phyloP scores from a whole-genome alignment of 1,139 yeast genomes.

The Debaryomyces sp. region DNA sequence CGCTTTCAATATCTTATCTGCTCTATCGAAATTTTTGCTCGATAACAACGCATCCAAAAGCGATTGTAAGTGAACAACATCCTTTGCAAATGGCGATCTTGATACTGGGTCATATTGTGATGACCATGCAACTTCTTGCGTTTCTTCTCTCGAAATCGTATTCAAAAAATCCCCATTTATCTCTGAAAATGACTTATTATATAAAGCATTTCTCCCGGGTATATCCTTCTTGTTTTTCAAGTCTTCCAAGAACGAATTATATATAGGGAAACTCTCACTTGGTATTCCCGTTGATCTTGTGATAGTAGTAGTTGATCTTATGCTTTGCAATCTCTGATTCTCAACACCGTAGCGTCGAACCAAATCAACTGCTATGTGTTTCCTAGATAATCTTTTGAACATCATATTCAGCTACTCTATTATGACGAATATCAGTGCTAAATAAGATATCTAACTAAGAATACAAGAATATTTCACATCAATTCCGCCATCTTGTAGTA shows the following conservation, averaged over 20 bases:
- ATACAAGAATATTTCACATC: not conserved
- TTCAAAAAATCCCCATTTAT: slow-evolving; percentile 19
- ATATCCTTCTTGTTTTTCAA: slow-evolving; percentile 14
- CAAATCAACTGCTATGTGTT: not conserved
- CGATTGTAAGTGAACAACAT: slow-evolving; percentile 70
- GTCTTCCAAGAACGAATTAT: slow-evolving; percentile 17
- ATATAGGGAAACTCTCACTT: slow-evolving; percentile 14
- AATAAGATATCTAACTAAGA: not conserved
- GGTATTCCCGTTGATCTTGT: slow-evolving; percentile 5
- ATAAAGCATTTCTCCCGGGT: slow-evolving; percentile 13
- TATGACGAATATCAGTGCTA: not conserved
- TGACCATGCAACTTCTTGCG: slow-evolving; percentile 34
- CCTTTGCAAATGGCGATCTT: slow-evolving; percentile 54
- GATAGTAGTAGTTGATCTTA: slow-evolving; percentile 4
- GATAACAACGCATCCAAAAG: slow-evolving; percentile 79
- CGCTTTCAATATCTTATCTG: slow-evolving; percentile 65
- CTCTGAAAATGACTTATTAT: slow-evolving; percentile 26
- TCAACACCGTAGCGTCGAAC: slow-evolving; percentile 6
- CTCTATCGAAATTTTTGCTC: slow-evolving; percentile 69
- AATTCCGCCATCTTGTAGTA: slow-evolving; percentile 1
- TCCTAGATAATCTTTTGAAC: slow-evolving; percentile 5
- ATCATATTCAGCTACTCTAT: not conserved
- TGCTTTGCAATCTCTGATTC: not conserved
- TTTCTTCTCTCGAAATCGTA: slow-evolving; percentile 20
- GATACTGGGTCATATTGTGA: slow-evolving; percentile 47